Evolutionary conservation across 345 rosid genomes (phyloP).

Genomic region (Citrus sinensis): DVS_A1.0 CM039169.1:27647001-27647500

Average conservation of each 20-base stretch:
- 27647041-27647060: not conserved
- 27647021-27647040: slow-evolving; percentile 61
- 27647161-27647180: not conserved
- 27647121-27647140: not conserved
- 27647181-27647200: not conserved
- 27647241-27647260: slow-evolving; percentile 90
- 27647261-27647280: slow-evolving; percentile 82
- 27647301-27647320: slow-evolving; percentile 85
- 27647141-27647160: not conserved
- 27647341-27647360: slow-evolving; percentile 39
- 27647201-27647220: slow-evolving; percentile 19
- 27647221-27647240: slow-evolving; percentile 94
- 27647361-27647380: slow-evolving; percentile 32
- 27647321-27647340: slow-evolving; percentile 47
- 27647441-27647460: slow-evolving; percentile 85
- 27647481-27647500: slow-evolving; percentile 71
- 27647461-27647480: slow-evolving; percentile 99
- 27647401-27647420: slow-evolving; percentile 51
- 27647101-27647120: not conserved
- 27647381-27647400: slow-evolving; percentile 51
- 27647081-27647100: too few species aligned
- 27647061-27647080: not conserved
- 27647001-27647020: slow-evolving; percentile 87
- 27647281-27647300: slow-evolving; percentile 75
- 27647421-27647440: slow-evolving; percentile 57